Base-by-base conservation (phyloP, 2,329 filamentous ascomycete species). In the Leptoxyphium fumago region DNA sequence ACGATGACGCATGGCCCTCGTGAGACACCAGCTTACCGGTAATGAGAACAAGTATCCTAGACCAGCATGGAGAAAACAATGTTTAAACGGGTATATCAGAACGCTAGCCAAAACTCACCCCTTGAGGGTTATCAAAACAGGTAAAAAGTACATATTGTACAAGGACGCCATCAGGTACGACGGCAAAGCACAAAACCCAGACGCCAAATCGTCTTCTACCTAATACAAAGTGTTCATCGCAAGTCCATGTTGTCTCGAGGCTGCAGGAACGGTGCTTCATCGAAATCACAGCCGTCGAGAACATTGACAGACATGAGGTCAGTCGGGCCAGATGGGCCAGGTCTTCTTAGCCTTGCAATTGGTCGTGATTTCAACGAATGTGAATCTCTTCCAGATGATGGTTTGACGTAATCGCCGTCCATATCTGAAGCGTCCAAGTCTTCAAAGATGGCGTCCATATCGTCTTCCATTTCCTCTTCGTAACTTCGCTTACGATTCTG, bases 241-340 rank as follows among this genome's bases (percentile, higher is more conserved):
- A 36, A 13, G 34, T 52, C 51, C 50, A 53, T 53, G 9, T 46
- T 51, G 4, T 55, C 54, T 52, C 54, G 55, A 2, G 60, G 60
- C 46, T 48, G 43, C 49, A 69, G 45, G 41, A 86, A 86, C 1
- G 74, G 69, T 0, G 81, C 81, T 46, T 86, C 82, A 45, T 73
- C 78, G 58, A 85, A 85, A 57, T 85, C 80, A 38, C 64, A 64
- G 59, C 59, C 49, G 62, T 64, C 45, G 56, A 57, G 40, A 52
- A 64, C 50, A 62, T 52, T 63, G 63, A 62, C 48, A 60, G 48
- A 50, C 57, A 38, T 46, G 55, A 51, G 47, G 50, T 45, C 56
- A 59, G 53, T 43, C 65, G 52, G 60, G 61, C 59, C 60, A 48
- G 39, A 52, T 47, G 48, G 57, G 48, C 36, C 47, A 45, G 52